phyloP scores from a whole-genome alignment of 1,139 yeast species.

The Pichia sp. region DNA sequence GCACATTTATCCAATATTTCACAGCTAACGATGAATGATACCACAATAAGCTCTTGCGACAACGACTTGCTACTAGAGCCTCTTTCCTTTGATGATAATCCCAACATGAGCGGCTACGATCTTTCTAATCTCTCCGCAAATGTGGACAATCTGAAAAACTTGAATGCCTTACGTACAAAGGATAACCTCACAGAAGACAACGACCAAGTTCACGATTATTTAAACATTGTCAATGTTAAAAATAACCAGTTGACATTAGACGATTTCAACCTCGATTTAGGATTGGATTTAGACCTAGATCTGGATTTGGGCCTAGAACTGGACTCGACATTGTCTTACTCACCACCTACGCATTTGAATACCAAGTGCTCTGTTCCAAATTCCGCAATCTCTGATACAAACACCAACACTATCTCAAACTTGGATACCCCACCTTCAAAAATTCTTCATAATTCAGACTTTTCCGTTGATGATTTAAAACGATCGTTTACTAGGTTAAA shows the following conservation, averaged over 20 bases:
- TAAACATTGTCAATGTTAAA: neutral
- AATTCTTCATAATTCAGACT: neutral
- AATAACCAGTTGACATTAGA: neutral
- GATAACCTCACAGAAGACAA: neutral
- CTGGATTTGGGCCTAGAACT: neutral
- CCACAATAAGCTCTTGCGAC: slow-evolving; percentile 11
- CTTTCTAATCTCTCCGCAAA: neutral
- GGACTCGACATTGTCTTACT: neutral
- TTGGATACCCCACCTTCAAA: slow-evolving; percentile 14
- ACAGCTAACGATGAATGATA: slow-evolving; percentile 14
- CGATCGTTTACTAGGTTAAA: slow-evolving; percentile 33
- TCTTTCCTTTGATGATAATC: slow-evolving; percentile 4
- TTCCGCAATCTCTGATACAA: neutral
- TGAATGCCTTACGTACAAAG: neutral
- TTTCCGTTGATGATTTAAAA: slow-evolving; percentile 11
- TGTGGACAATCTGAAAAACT: neutral
- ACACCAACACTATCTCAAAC: slow-evolving; percentile 7
- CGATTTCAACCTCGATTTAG: slow-evolving; percentile 6
- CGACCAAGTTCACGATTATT: slow-evolving; percentile 7
- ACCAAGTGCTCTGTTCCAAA: neutral
- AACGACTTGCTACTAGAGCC: slow-evolving; percentile 14
- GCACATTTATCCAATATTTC: slow-evolving; percentile 9
- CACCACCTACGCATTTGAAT: neutral
- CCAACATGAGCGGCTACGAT: slow-evolving; percentile 1
- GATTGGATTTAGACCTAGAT: slow-evolving; percentile 1